Conservation (phyloP, 2,329 filamentous ascomycete species). For the Pseudogymnoascus sp. region DNA sequence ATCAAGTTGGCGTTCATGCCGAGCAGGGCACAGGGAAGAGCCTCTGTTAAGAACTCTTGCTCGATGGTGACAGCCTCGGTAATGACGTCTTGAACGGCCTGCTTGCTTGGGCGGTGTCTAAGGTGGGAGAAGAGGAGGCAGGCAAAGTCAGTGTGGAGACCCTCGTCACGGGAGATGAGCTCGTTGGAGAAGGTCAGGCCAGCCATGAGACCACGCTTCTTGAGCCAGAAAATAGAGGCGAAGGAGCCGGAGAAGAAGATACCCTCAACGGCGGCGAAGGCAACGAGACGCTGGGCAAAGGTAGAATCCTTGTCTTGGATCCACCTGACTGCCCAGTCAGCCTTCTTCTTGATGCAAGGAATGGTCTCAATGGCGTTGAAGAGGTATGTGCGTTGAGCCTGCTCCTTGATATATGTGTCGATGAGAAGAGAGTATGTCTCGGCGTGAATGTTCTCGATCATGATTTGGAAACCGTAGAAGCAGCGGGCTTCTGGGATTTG, state of each 20-base stretch:
- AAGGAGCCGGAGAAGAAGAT: constrained; percentile 99
- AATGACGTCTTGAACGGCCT: constrained; percentile 80
- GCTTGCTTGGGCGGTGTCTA: constrained; percentile 77
- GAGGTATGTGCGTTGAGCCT: constrained; percentile 82
- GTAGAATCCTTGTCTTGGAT: constrained; percentile 89
- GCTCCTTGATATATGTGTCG: constrained; percentile 98
- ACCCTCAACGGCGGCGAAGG: constrained; percentile 95
- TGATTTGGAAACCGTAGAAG: constrained; percentile 99
- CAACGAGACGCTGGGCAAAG: constrained; percentile 90
- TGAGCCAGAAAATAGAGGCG: constrained; percentile 99
- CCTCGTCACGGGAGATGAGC: constrained; percentile 98
- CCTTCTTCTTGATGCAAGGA: constrained; percentile 96
- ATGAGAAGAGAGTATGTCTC: constrained; percentile 99
- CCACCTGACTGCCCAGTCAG: constrained; percentile 94
- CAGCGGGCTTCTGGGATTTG: constrained; percentile 96
- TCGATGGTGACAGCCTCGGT: constrained; percentile 89
- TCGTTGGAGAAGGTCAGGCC: constrained; percentile 99
- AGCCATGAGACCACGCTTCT: constrained; percentile 99
- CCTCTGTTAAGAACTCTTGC: constrained; percentile 96
- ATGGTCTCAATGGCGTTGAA: constrained; percentile 99
- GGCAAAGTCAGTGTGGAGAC: constrained; percentile 98
- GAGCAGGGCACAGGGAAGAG: constrained; percentile 82
- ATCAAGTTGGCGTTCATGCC: constrained; percentile 97
- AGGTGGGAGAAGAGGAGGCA: constrained; percentile 97
- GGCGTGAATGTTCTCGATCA: constrained; percentile 99